These are phyloP conservation scores for Microcera coccophila DNA, from an alignment of 2,329 filamentous ascomycete species.

Conservation along the genomic window DNA sequence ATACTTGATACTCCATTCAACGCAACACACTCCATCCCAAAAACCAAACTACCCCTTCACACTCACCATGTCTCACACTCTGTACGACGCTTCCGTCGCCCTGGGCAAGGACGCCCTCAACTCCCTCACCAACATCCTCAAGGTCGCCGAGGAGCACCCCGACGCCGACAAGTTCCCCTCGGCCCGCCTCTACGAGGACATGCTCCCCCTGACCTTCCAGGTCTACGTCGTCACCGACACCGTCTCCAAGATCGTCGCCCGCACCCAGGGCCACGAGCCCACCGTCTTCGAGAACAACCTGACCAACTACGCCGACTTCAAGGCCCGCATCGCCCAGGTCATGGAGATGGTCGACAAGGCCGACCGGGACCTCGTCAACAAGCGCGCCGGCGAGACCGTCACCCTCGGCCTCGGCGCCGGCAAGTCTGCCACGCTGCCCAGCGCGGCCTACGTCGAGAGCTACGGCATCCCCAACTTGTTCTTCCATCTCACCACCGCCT, in stretches of 20 bases:
- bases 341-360: constrained; percentile 30
- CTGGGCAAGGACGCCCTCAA: constrained; percentile 30
- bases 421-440: constrained; percentile 24
- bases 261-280: constrained; percentile 31
- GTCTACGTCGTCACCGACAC: constrained; percentile 31
- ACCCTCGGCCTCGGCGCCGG: constrained; percentile 29
- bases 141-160: constrained; percentile 34
- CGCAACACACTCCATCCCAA: neutral
- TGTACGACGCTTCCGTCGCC: constrained; percentile 40
- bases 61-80: constrained; percentile 36
- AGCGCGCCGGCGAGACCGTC: constrained; percentile 27
- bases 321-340: constrained; percentile 31
- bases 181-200: constrained; percentile 38
- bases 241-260: constrained; percentile 32
- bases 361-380: constrained; percentile 33
- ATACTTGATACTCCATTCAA: neutral
- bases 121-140: constrained; percentile 33
- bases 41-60: neutral
- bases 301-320: constrained; percentile 33
- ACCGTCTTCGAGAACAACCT: constrained; percentile 26
- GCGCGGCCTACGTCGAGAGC: constrained; percentile 41
- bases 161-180: constrained; percentile 30
- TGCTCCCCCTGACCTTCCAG: constrained; percentile 43
- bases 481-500: constrained; percentile 60
- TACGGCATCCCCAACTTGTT: constrained; percentile 58